phyloP scores from a whole-genome alignment of 768 basidiomycete species.

The Rickenella mellea region DNA sequence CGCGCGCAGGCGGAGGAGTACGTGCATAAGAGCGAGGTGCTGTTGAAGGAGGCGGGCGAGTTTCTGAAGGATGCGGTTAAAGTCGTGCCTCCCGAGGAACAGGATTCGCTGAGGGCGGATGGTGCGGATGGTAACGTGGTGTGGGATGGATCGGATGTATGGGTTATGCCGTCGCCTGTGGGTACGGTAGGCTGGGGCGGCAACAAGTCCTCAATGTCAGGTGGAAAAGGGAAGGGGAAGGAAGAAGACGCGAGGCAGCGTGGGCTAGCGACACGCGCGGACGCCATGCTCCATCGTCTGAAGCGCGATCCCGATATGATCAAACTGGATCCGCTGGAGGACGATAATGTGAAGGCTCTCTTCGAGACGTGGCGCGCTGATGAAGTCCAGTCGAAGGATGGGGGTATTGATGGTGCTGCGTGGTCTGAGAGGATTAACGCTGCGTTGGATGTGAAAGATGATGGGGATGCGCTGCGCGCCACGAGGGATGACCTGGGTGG shows the following conservation, averaged over 20 bases:
- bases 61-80: constrained; percentile 78
- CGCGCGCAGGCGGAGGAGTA: constrained; percentile 79
- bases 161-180: constrained; percentile 55
- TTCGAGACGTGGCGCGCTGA: constrained; percentile 50
- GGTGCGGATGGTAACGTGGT: constrained; percentile 30
- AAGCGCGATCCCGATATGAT: constrained; percentile 69
- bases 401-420: constrained; percentile 44
- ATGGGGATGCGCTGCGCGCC: constrained; percentile 42
- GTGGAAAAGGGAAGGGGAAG: constrained; percentile 30
- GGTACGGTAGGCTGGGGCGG: constrained; percentile 15
- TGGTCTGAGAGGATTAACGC: constrained; percentile 46
- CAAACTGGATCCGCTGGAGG: constrained; percentile 63
- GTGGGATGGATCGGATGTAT: constrained; percentile 87
- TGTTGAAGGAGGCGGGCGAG: constrained; percentile 48
- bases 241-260: constrained; percentile 32
- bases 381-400: constrained; percentile 42
- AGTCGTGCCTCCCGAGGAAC: constrained; percentile 75
- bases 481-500: constrained; percentile 54
- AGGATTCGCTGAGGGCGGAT: constrained; percentile 12
- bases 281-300: constrained; percentile 64
- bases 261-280: constrained; percentile 65
- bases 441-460: constrained; percentile 38
- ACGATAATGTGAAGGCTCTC: constrained; percentile 41
- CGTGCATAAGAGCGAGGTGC: constrained; percentile 60
- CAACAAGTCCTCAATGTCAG: constrained; percentile 13